A percentile compares a stretch with the other conserved stretches of the same genome.
Evolutionary conservation across 495 filamentous ascomycete genomes (phyloP).

Genomic region (Bathelium albidoporum): DNA sequence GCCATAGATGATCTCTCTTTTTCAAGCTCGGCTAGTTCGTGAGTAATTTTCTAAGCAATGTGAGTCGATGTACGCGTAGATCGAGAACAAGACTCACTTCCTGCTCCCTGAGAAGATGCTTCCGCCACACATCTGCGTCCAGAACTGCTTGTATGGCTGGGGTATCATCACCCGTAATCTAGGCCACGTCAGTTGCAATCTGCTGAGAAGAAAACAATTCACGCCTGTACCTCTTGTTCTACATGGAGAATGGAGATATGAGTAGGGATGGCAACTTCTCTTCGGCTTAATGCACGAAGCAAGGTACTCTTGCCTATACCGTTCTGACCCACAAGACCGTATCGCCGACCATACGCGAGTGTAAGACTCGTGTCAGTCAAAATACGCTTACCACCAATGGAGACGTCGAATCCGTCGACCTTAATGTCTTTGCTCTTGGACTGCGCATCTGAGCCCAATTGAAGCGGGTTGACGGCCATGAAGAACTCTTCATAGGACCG

Average conservation of each 20-base stretch:
- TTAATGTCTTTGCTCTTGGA: slow-evolving; percentile 99
- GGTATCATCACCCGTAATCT: slow-evolving; percentile 95
- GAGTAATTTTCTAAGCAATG: slow-evolving; percentile 60
- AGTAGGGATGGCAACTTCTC: slow-evolving; percentile 88
- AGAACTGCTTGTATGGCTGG: slow-evolving; percentile 89
- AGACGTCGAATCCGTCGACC: slow-evolving; percentile 86
- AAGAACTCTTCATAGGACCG: slow-evolving; percentile 99
- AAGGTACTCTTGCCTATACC: slow-evolving; percentile 98
- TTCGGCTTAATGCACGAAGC: slow-evolving; percentile 76
- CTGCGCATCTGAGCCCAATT: slow-evolving; percentile 57
- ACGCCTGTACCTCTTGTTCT: slow-evolving; percentile 73
- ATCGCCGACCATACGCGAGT: slow-evolving; percentile 84
- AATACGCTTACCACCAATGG: slow-evolving; percentile 82
- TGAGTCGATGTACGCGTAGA: slow-evolving; percentile 17
- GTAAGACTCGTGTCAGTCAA: slow-evolving; percentile 82
- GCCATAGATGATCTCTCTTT: slow-evolving; percentile 67
- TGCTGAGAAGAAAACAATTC: neutral
- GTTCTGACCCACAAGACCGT: slow-evolving; percentile 97
- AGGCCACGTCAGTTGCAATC: neutral
- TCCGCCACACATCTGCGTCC: slow-evolving; percentile 98
- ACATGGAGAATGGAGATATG: slow-evolving; percentile 99
- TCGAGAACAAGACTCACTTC: slow-evolving; percentile 43
- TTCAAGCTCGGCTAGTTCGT: slow-evolving; percentile 69
- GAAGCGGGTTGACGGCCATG: slow-evolving; percentile 96
- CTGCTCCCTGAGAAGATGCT: slow-evolving; percentile 86